Percentiles rank a stretch among this genome's conserved stretches.
These are phyloP conservation scores for Pichia scutulata DNA, from an alignment of 805 yeast species.

Conservation along the genomic window DNA sequence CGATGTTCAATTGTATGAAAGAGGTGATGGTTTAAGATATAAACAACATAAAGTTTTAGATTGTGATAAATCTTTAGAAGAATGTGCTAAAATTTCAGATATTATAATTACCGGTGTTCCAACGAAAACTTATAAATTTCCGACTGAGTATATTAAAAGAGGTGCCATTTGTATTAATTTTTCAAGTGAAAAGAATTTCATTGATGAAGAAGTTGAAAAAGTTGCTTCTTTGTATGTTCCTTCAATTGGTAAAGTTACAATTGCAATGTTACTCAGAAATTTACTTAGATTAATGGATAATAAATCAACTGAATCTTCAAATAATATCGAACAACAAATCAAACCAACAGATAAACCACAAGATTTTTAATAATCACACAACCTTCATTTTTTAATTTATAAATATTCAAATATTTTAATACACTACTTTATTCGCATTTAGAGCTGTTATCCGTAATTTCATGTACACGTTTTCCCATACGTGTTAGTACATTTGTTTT, in stretches of 20 bases:
- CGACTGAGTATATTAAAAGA: constrained; percentile 66
- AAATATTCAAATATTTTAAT: neutral
- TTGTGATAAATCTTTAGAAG: constrained; percentile 43
- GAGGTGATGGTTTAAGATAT: constrained; percentile 84
- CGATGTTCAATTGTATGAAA: constrained; percentile 82
- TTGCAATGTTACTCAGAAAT: constrained; percentile 88
- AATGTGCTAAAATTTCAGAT: constrained; percentile 69
- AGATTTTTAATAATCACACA: constrained; percentile 4
- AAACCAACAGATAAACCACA: constrained; percentile 13
- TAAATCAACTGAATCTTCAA: constrained; percentile 24
- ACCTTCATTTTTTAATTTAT: neutral
- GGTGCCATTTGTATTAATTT: constrained; percentile 92
- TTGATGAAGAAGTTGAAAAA: constrained; percentile 68
- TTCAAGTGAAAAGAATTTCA: constrained; percentile 81
- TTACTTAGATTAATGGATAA: constrained; percentile 75
- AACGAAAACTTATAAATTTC: constrained; percentile 72
- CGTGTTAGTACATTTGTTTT: too few relatives aligned
- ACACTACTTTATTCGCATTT: neutral
- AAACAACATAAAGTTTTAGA: constrained; percentile 77
- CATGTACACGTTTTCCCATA: too few relatives aligned
- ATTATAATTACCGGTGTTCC: constrained; percentile 97
- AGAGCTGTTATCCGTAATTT: constrained; percentile 9
- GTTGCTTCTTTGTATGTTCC: constrained; percentile 92
- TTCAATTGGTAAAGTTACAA: constrained; percentile 92
- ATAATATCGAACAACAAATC: constrained; percentile 9